Base-by-base conservation (phyloP, 345 rosid species). In the Salix koriyanagi region DNA sequence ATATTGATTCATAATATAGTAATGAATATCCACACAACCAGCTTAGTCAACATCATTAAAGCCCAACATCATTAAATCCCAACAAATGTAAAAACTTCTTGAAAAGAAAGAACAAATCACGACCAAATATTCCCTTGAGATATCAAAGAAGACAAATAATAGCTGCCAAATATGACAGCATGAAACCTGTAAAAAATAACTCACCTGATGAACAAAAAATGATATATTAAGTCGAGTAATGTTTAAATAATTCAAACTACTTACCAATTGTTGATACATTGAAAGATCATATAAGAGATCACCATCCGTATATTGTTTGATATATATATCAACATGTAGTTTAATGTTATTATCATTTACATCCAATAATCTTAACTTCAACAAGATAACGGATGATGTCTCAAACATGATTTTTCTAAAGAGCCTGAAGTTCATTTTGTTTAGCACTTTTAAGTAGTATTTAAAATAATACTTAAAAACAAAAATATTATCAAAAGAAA, bases 251-350 rank as follows among this genome's bases (percentile, higher is more conserved):
- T 21, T 54, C 60, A 54, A 54, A 54, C 4, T 54, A 2, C 23
- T n/a, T 7, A 7, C 9, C n/a, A 7, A n/a, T 21, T 54, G 25
- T 54, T 18, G 8, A 54, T 54, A 54, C 25, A 21, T 54, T 54
- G 11, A 54, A 54, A 10, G 4, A 54, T 19, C 23, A 52, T 0
- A 52, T 19, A 52, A 52, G 9, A n/a, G 60, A 19, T 19, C 4
- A 7, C 11, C 1, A 19, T 54, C n/a, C 0, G 2, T 3, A 1
- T 39, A 7, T 39, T 2, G 0, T 39, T 39, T 1, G 0, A 9
- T 39, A 39, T 0, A 39, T 9, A 2, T 10, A 39, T 39, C 42
- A 39, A 30, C 30, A 30, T 39, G 2, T 39, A 39, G 3, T 0
- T 39, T 39, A 10, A 39, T 39, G 30, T 30, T 30, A 30, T 30